These are phyloP conservation scores for Aspergillus uvarum DNA, from an alignment of 2,329 filamentous ascomycete species.

Conservation along the genomic window DNA sequence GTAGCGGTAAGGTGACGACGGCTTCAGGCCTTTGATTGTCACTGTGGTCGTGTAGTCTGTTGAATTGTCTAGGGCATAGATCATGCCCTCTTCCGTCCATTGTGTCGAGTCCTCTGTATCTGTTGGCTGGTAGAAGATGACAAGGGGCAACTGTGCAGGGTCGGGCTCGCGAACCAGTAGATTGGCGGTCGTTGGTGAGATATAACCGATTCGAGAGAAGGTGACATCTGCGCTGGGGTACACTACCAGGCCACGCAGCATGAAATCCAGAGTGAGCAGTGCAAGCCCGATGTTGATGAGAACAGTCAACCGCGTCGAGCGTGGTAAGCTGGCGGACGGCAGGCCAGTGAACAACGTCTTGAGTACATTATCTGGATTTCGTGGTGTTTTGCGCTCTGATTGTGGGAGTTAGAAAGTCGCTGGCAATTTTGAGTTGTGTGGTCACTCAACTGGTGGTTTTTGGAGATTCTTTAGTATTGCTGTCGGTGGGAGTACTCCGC, in stretches of 20 bases:
- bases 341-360: conserved; percentile 72
- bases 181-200: conserved; percentile 76
- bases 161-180: conserved; percentile 85
- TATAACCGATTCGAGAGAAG: conserved; percentile 83
- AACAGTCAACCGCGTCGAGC: conserved; percentile 67
- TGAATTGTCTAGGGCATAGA: conserved; percentile 66
- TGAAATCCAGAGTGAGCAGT: conserved; percentile 70
- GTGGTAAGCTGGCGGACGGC: conserved; percentile 68
- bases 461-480: not conserved
- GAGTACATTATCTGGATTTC: conserved; percentile 40
- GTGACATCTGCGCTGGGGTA: conserved; percentile 73
- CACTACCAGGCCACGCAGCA: conserved; percentile 70
- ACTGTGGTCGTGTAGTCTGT: conserved; percentile 81
- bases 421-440: not conserved
- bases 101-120: conserved; percentile 33
- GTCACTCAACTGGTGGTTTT: not conserved
- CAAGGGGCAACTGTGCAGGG: conserved; percentile 70
- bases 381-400: not conserved
- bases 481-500: conserved; percentile 1
- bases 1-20: conserved; percentile 79
- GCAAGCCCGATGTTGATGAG: conserved; percentile 70
- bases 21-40: conserved; percentile 63
- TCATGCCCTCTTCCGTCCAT: conserved; percentile 66
- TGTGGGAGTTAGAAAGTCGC: not conserved
- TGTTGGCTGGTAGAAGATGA: conserved; percentile 58